A percentile compares a stretch with the other conserved stretches of the same genome.
These are phyloP conservation scores for Exserohilum turcica DNA, from an alignment of 2,329 filamentous ascomycete species.

Conservation along the genomic window DNA sequence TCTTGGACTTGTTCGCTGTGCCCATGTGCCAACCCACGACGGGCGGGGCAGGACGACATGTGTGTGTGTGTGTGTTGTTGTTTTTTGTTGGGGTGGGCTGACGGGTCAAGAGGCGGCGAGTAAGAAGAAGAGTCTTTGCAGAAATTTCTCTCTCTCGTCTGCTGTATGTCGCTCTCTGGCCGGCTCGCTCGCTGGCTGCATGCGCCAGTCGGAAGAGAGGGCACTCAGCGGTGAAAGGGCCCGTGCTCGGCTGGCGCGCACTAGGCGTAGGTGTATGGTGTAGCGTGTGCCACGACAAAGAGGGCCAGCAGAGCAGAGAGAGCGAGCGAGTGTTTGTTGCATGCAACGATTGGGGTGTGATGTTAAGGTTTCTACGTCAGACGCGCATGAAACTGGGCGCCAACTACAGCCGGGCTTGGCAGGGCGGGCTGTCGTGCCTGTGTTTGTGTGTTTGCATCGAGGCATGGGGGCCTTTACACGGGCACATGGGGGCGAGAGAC, in stretches of 20 bases:
- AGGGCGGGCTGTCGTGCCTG: too few relatives aligned
- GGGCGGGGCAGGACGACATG: too few relatives aligned
- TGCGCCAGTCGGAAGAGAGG: too few relatives aligned
- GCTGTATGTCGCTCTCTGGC: too few relatives aligned
- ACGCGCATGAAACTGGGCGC: constrained; percentile 3
- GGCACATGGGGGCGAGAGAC: too few relatives aligned
- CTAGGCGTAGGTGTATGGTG: too few relatives aligned
- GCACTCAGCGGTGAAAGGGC: background rate
- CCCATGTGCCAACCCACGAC: constrained; percentile 7
- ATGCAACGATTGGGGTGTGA: constrained; percentile 25
- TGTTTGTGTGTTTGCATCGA: background rate
- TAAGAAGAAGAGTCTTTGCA: constrained; percentile 11
- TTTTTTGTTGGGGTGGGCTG: constrained; percentile 5
- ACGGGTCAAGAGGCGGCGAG: too few relatives aligned
- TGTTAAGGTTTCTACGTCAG: constrained; percentile 8
- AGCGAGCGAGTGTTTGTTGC: too few relatives aligned
- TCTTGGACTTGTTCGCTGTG: constrained; percentile 10
- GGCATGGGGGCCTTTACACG: background rate
- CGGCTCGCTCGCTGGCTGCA: too few relatives aligned
- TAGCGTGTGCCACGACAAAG: constrained; percentile 9
- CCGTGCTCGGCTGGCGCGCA: background rate
- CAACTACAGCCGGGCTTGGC: background rate
- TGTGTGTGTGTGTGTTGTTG: too few relatives aligned
- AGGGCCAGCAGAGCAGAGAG: background rate
- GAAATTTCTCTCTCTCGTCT: background rate